Conservation (phyloP, 306 rosid species). For the Corylus americana region DNA sequence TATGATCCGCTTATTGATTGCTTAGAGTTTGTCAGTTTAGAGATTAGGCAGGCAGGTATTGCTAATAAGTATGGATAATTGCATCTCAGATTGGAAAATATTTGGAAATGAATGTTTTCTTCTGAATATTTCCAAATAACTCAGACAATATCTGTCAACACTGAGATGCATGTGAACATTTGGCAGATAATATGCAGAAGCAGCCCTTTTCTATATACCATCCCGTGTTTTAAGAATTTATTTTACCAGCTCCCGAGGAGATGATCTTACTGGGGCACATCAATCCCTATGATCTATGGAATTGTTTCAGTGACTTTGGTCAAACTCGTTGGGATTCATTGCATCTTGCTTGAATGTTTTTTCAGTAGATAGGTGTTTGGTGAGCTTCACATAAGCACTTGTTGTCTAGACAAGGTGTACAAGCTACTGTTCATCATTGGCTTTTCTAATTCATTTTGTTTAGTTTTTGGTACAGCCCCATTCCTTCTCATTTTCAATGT, state of each 20-base stretch:
- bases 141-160: background rate
- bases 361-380: background rate
- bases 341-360: background rate
- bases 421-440: background rate
- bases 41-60: background rate
- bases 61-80: background rate
- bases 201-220: too few relatives aligned
- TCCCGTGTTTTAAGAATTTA: too few relatives aligned
- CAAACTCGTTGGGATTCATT: background rate
- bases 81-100: background rate
- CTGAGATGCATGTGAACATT: background rate
- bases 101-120: background rate
- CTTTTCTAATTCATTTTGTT: background rate
- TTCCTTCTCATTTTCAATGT: background rate
- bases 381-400: background rate
- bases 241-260: too few relatives aligned
- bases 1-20: background rate
- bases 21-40: background rate
- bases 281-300: background rate
- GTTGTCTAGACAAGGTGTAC: background rate
- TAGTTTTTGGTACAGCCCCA: background rate
- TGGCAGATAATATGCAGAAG: background rate
- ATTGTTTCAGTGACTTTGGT: background rate
- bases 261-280: too few relatives aligned
- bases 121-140: background rate